Conservation (phyloP, 2,329 filamentous ascomycete genomes). For the Ceratocystiopsis sp. region DNA sequence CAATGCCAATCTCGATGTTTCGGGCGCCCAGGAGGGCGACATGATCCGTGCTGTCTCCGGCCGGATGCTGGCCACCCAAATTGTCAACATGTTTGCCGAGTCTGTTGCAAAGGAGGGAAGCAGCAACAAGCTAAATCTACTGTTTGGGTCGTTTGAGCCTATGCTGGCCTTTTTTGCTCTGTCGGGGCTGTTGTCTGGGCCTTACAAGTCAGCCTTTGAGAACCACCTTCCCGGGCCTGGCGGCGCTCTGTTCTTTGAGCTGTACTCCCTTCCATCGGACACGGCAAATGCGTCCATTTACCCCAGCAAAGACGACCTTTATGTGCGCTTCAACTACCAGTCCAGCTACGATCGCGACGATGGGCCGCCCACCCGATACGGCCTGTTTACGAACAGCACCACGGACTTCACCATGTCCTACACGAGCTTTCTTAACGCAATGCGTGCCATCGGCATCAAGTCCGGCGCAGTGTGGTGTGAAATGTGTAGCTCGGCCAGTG, state of each 20-base stretch:
- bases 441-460: slow-evolving; percentile 19
- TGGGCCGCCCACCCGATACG: slow-evolving; percentile 18
- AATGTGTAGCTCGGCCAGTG: slow-evolving; percentile 19
- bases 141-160: slow-evolving; percentile 37
- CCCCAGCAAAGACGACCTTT: slow-evolving; percentile 22
- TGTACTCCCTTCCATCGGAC: slow-evolving; percentile 20
- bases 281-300: slow-evolving; percentile 10
- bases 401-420: slow-evolving; percentile 20
- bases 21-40: slow-evolving; percentile 21
- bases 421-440: slow-evolving; percentile 20
- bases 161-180: slow-evolving; percentile 38
- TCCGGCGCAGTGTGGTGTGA: slow-evolving; percentile 25
- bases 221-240: slow-evolving; percentile 45
- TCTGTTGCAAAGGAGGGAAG: slow-evolving; percentile 23
- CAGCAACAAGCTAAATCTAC: slow-evolving; percentile 30
- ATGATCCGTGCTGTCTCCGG: slow-evolving; percentile 33
- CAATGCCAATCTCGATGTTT: slow-evolving; percentile 41
- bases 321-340: slow-evolving; percentile 40
- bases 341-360: slow-evolving; percentile 23
- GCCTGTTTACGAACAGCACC: slow-evolving; percentile 23
- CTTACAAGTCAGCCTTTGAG: slow-evolving; percentile 34
- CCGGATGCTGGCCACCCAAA: slow-evolving; percentile 29
- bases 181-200: slow-evolving; percentile 24
- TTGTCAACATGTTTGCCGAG: slow-evolving; percentile 24
- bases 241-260: slow-evolving; percentile 58